A percentile compares a stretch with the other conserved stretches of the same genome.
phyloP scores from a whole-genome alignment of 305 asterid species.

The Fraxinus dipetala region DNA sequence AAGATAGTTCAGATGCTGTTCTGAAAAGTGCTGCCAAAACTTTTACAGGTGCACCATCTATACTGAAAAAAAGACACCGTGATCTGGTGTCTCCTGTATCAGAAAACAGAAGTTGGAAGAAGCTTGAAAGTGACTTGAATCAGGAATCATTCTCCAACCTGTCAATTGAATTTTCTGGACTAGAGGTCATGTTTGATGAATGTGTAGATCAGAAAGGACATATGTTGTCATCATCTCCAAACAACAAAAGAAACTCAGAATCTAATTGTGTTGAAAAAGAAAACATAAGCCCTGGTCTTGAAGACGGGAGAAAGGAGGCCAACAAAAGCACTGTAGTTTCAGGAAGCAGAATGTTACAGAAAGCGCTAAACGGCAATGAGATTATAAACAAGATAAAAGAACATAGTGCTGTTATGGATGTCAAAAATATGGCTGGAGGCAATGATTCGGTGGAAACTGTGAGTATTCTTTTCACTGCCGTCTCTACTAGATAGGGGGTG shows the following conservation, averaged over 20 bases:
- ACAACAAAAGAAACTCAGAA: slow-evolving; percentile 27
- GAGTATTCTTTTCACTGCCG: slow-evolving; percentile 29
- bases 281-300: slow-evolving; percentile 41
- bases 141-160: slow-evolving; percentile 48
- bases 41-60: background rate
- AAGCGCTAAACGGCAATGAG: slow-evolving; percentile 20
- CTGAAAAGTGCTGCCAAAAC: background rate
- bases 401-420: slow-evolving; percentile 30
- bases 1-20: slow-evolving; percentile 50
- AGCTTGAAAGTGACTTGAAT: slow-evolving; percentile 49
- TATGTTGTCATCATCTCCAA: slow-evolving; percentile 30
- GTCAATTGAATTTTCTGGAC: slow-evolving; percentile 52
- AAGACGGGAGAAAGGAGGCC: slow-evolving; percentile 29
- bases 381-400: slow-evolving; percentile 29
- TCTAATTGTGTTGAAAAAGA: slow-evolving; percentile 55
- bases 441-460: slow-evolving; percentile 43
- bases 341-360: slow-evolving; percentile 31
- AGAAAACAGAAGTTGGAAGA: slow-evolving; percentile 77
- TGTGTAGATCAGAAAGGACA: slow-evolving; percentile 38
- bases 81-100: slow-evolving; percentile 55
- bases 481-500: background rate
- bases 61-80: background rate
- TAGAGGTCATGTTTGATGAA: slow-evolving; percentile 68
- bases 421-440: slow-evolving; percentile 25
- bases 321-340: slow-evolving; percentile 29